These are phyloP conservation scores for Grifola frondosa DNA, from an alignment of 1,284 basidiomycete species.

Conservation along the genomic window DNA sequence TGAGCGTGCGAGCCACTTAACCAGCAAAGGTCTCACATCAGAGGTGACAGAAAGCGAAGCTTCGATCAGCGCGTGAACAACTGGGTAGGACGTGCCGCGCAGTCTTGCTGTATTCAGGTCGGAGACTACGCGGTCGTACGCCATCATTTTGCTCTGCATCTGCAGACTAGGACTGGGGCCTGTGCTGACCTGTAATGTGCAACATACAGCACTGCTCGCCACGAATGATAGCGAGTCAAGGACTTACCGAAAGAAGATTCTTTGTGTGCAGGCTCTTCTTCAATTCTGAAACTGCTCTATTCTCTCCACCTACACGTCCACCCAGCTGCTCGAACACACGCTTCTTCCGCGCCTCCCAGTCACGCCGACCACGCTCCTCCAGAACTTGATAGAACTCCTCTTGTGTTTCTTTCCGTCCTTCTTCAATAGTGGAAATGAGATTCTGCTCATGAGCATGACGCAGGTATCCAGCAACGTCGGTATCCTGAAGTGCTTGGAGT, in stretches of 20 bases:
- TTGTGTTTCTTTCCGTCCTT: slow-evolving; percentile 83
- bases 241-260: slow-evolving; percentile 51
- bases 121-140: slow-evolving; percentile 81
- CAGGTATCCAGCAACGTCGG: slow-evolving; percentile 85
- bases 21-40: slow-evolving; percentile 45
- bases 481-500: slow-evolving; percentile 86
- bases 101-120: slow-evolving; percentile 75
- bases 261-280: slow-evolving; percentile 62
- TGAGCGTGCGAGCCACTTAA: slow-evolving; percentile 1
- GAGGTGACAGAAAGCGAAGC: slow-evolving; percentile 56
- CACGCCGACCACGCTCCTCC: slow-evolving; percentile 72
- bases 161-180: slow-evolving; percentile 63
- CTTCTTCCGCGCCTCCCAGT: slow-evolving; percentile 91
- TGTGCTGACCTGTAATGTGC: slow-evolving; percentile 41
- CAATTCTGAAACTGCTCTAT: slow-evolving; percentile 52
- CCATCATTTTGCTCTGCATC: slow-evolving; percentile 94
- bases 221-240: neutral
- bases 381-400: slow-evolving; percentile 82
- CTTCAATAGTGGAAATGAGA: slow-evolving; percentile 91
- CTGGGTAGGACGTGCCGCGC: slow-evolving; percentile 70
- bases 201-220: neutral
- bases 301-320: slow-evolving; percentile 54
- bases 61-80: slow-evolving; percentile 68
- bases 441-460: slow-evolving; percentile 93
- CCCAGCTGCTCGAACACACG: slow-evolving; percentile 90